These are phyloP conservation scores for Fusarium sp. DNA, from an alignment of 2,329 filamentous ascomycete genomes.

Conservation along the genomic window DNA sequence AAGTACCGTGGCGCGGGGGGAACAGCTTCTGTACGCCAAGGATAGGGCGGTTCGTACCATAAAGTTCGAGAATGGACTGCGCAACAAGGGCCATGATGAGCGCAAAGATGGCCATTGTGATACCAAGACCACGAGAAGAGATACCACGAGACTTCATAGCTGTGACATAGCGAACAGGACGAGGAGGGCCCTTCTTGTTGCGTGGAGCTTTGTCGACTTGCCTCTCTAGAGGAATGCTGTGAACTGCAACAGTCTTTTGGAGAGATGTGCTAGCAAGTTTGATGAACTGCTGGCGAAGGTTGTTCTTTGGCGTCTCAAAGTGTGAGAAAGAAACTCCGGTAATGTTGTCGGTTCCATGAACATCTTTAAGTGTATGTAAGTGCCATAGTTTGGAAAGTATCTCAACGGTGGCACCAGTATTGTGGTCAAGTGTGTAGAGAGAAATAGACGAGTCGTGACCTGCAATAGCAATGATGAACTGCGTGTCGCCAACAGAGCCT, in stretches of 20 bases:
- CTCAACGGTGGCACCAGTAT: conserved; percentile 59
- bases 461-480: conserved; percentile 85
- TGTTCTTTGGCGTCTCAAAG: conserved; percentile 66
- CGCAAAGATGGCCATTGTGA: conserved; percentile 68
- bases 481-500: conserved; percentile 70
- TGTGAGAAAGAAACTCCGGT: conserved; percentile 70
- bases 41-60: conserved; percentile 67
- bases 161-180: conserved; percentile 77
- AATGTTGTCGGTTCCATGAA: conserved; percentile 68
- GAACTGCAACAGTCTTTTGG: conserved; percentile 82
- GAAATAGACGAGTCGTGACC: conserved; percentile 84
- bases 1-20: conserved; percentile 59
- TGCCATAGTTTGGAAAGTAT: conserved; percentile 66
- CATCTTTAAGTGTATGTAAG: conserved; percentile 65
- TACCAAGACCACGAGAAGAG: conserved; percentile 64
- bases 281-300: conserved; percentile 60
- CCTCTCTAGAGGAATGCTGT: conserved; percentile 78
- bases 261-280: conserved; percentile 87
- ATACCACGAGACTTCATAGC: conserved; percentile 68
- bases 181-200: conserved; percentile 57
- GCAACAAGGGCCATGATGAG: conserved; percentile 72
- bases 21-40: conserved; percentile 69
- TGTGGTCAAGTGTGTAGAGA: conserved; percentile 82
- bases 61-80: conserved; percentile 74
- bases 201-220: conserved; percentile 55